These are phyloP conservation scores for Boletus tylopilopsis DNA, from an alignment of 768 basidiomycete genomes.

Conservation along the genomic window DNA sequence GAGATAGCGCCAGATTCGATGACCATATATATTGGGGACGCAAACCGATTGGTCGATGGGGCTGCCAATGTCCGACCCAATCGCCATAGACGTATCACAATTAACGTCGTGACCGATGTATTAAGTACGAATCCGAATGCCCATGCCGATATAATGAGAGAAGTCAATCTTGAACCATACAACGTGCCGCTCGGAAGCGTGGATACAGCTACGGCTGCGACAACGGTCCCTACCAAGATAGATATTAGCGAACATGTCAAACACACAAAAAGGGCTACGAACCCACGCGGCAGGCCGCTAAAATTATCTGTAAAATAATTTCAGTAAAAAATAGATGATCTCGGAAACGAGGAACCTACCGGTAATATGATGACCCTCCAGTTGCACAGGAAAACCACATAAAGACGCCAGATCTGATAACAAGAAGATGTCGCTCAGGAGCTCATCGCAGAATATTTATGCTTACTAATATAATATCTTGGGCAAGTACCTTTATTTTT, in stretches of 20 bases:
- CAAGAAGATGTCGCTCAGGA: no score
- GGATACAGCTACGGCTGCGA: no score
- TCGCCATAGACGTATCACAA: neutral
- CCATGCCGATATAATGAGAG: neutral
- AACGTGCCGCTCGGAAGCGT: no score
- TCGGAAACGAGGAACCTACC: neutral
- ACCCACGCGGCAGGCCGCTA: neutral
- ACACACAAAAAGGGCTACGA: neutral
- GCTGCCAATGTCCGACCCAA: neutral
- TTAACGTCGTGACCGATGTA: neutral
- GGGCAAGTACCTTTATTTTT: neutral
- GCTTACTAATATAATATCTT: neutral
- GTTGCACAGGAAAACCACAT: neutral
- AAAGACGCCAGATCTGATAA: slow-evolving; percentile 4
- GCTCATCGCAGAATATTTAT: no score
- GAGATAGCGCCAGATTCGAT: neutral
- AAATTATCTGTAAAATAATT: neutral
- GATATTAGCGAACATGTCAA: neutral
- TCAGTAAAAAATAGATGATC: neutral
- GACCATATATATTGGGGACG: neutral
- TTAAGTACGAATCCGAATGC: neutral
- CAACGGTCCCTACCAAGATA: no score
- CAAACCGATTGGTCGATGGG: neutral
- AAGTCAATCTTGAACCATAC: neutral
- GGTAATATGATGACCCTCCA: neutral